These are phyloP conservation scores for Trypanosoma brucei DNA, from an alignment of 208 protist genomes.

Conservation along the genomic window DNA sequence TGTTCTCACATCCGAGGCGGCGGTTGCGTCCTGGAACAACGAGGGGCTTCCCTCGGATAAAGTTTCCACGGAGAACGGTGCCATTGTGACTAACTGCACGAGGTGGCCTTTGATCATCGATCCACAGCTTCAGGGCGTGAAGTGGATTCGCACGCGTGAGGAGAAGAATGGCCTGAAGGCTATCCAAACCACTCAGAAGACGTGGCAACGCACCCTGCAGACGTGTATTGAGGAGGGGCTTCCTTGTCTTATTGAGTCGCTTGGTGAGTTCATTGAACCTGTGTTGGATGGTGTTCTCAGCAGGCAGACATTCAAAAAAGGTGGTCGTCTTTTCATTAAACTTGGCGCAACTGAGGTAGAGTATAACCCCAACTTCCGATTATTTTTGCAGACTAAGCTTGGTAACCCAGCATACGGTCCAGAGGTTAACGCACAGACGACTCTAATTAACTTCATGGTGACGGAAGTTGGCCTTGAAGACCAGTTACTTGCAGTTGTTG, in stretches of 20 bases:
- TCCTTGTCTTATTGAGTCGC: constrained; percentile 94
- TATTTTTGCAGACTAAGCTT: constrained; percentile 98
- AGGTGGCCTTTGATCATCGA: constrained; percentile 99
- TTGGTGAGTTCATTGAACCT: constrained; percentile 96
- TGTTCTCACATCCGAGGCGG: constrained; percentile 88
- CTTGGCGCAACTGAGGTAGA: constrained; percentile 95
- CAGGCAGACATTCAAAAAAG: constrained; percentile 93
- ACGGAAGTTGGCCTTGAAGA: constrained; percentile 97
- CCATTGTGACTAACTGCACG: constrained; percentile 94
- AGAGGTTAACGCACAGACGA: constrained; percentile 98
- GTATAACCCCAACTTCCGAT: constrained; percentile 94
- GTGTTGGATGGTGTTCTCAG: constrained; percentile 96
- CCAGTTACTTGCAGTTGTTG: constrained; percentile 97
- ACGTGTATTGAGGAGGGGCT: constrained; percentile 91
- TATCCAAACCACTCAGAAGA: constrained; percentile 88
- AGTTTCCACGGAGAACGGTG: constrained; percentile 97
- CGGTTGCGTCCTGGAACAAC: constrained; percentile 96
- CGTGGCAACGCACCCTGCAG: constrained; percentile 89
- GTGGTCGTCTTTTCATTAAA: constrained; percentile 89
- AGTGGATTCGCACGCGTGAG: constrained; percentile 96
- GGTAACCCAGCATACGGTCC: constrained; percentile 98
- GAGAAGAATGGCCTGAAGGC: constrained; percentile 93
- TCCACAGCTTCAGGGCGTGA: constrained; percentile 97
- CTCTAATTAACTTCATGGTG: constrained; percentile 99
- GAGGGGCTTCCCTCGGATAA: constrained; percentile 96